These are phyloP conservation scores for Erysimum pusillum DNA, from an alignment of 441 rosid species.

Conservation along the genomic window DNA sequence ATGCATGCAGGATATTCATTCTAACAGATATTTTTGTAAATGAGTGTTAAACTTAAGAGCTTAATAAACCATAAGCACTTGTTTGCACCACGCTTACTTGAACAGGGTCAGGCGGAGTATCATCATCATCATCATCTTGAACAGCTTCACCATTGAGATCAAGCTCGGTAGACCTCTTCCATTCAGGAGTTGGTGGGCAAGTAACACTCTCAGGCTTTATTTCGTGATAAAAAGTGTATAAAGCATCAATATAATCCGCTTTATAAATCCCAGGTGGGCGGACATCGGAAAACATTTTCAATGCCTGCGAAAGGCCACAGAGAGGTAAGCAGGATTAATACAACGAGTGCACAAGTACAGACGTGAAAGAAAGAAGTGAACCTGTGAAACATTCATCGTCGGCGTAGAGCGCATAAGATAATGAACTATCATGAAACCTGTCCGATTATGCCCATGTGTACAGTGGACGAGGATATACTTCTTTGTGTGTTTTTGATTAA, in stretches of 20 bases:
- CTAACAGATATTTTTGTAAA: not conserved
- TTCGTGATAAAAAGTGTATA: slow-evolving; percentile 89
- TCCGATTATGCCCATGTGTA: slow-evolving; percentile 98
- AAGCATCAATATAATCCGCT: slow-evolving; percentile 80
- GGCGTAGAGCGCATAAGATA: slow-evolving; percentile 86
- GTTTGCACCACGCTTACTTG: slow-evolving; percentile 55
- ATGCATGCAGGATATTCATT: slow-evolving; percentile 16
- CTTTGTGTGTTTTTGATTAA: slow-evolving; percentile 72
- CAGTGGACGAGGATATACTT: slow-evolving; percentile 93
- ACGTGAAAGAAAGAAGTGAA: slow-evolving; percentile 39
- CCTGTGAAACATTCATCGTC: slow-evolving; percentile 87
- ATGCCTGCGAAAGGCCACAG: slow-evolving; percentile 63
- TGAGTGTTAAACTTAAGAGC: slow-evolving; percentile 1
- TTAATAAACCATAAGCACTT: slow-evolving; percentile 8
- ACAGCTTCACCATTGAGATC: slow-evolving; percentile 99
- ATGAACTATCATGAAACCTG: slow-evolving; percentile 96
- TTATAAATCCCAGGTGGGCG: slow-evolving; percentile 99
- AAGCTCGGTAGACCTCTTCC: slow-evolving; percentile 89
- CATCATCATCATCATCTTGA: slow-evolving; percentile 59
- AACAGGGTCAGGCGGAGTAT: slow-evolving; percentile 59
- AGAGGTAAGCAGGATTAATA: too few species aligned
- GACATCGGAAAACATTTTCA: slow-evolving; percentile 74
- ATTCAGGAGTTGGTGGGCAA: slow-evolving; percentile 93
- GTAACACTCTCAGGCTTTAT: slow-evolving; percentile 68
- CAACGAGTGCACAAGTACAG: slow-evolving; percentile 12